phyloP scores from a whole-genome alignment of 225 moss, liverwort and hornwort species.

The Pseudisothecium myosuroides region DNA sequence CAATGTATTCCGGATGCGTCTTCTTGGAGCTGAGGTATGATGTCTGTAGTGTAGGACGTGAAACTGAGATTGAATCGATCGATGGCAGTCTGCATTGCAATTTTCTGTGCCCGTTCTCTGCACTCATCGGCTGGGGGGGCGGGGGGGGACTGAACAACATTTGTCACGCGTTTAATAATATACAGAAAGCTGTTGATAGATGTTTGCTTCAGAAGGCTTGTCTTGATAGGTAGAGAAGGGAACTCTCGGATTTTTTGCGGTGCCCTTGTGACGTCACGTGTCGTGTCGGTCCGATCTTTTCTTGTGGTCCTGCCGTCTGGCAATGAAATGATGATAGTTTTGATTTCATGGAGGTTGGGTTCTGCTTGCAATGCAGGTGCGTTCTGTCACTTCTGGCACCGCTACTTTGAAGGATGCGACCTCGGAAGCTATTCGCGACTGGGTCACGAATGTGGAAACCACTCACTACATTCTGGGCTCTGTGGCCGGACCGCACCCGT shows the following conservation, averaged over 20 bases:
- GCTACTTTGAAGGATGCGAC: constrained; percentile 94
- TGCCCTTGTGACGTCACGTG: neutral
- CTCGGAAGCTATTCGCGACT: constrained; percentile 94
- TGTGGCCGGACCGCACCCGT: constrained; percentile 94
- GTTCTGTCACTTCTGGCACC: constrained; percentile 78
- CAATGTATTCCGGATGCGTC: constrained; percentile 93
- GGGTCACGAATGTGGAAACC: constrained; percentile 94
- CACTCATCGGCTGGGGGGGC: neutral
- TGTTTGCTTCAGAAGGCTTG: neutral
- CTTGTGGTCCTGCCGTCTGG: neutral
- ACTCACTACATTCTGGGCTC: constrained; percentile 98
- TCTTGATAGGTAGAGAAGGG: neutral
- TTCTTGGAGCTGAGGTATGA: constrained; percentile 90
- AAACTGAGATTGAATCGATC: neutral
- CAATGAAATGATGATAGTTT: neutral
- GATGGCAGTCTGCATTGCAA: neutral
- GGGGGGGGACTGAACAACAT: neutral
- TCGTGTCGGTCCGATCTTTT: neutral
- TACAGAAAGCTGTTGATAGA: neutral
- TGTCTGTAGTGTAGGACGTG: neutral
- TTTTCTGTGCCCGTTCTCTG: neutral
- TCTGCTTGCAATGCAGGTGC: constrained; percentile 40
- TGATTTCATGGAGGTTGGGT: neutral
- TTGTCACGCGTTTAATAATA: neutral
- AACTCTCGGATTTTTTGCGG: neutral